Base-by-base conservation (phyloP, 495 filamentous ascomycete species). In the Neurospora sp. region DNA sequence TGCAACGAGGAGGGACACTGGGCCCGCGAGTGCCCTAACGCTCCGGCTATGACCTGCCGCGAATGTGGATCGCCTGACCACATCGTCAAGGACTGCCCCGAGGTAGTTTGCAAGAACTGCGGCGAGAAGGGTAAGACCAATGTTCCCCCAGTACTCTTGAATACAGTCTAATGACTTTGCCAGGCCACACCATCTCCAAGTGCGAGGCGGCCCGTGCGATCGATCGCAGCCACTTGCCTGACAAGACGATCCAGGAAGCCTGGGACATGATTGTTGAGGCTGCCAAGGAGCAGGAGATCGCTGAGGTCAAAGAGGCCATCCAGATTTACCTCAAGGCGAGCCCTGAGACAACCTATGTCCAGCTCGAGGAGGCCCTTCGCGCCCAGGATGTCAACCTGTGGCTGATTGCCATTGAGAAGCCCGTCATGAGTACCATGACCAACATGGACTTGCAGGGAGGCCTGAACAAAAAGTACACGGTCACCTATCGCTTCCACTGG, bases 381-480 rank as follows among this genome's bases (percentile, higher is more conserved):
- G 75, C 77, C 0, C 87, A 93, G 27, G 80, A 85, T 0, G 84
- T 93, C 74, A 84, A 84, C 4, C 78, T 93, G 38, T 91, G 91
- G 80, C 82, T 98, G 41, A 94, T 97, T 77, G 94, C 91, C 23
- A 81, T 92, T 73, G 91, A 93, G 88, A 86, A 91, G 74, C 84
- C 86, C 14, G 84, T 89, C 42, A 73, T 91, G 8, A 79, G 85
- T 0, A 90, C 90, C 5, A 86, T 92, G 75, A 95, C 89, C 72
- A 88, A 92, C 74, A 93, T 98, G 82, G 90, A 96, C 74, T 86
- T 97, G 10, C 91, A 97, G 75, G 96, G 96, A 27, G 90, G 93
- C 72, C 79, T 91, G 3, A 88, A 92, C 77, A 89, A 91, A 78
- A 91, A 91, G 77, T 97, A 92, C 78, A 85, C 88, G 14, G 89